Base-by-base conservation (phyloP, 1,284 basidiomycete genomes). In the Fomitopsis pinicola region DNA sequence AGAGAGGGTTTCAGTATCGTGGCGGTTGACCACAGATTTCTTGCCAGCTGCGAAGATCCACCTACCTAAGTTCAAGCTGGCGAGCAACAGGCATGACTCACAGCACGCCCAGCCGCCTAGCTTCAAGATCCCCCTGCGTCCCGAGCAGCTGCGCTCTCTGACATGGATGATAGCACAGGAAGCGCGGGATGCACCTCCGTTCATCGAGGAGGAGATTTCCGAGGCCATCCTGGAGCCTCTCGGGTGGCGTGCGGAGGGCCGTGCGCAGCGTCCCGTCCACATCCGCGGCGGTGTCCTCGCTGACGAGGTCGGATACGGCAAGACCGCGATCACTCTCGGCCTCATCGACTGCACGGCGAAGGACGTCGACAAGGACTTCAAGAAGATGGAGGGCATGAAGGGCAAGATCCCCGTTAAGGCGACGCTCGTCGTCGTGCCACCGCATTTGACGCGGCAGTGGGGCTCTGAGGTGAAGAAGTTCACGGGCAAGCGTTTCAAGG, bases 291-390 rank as follows among this genome's bases (percentile, higher is more conserved):
- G 96, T 33, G 95, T 98, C 58, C 85, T 98, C 53, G 96, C 96
- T 8, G 95, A 98, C 70, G 91, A 97, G 73, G 95, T 98, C 66
- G 95, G 96, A 56, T 98, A 98, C 71, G 95, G 95, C 38, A 98
- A 98, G 78, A 98, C 95, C 0, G 95, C 95, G 30, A 97, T 98
- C 67, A 95, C 94, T 0, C 82, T 98, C 22, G 95, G 91, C 10
- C 81, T 98, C 59, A 90, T 97, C 64, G 88, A 91, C 69, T 88
- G 85, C 69, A 81, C 84, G 60, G 77, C 76, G 58, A 82, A 84
- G 66, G 75, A 80, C 42, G 83, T 91, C 36, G 79, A 80, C 60
- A 78, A 81, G 58, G 83, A 88, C 62, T 83, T 89, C 64, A 71
- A 77, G 2, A 77, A 79, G 60, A 48, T 66, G 19, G 60, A 69